Base-by-base conservation (phyloP, 2,329 filamentous ascomycete species). In the Aspergillaceae sp. region DNA sequence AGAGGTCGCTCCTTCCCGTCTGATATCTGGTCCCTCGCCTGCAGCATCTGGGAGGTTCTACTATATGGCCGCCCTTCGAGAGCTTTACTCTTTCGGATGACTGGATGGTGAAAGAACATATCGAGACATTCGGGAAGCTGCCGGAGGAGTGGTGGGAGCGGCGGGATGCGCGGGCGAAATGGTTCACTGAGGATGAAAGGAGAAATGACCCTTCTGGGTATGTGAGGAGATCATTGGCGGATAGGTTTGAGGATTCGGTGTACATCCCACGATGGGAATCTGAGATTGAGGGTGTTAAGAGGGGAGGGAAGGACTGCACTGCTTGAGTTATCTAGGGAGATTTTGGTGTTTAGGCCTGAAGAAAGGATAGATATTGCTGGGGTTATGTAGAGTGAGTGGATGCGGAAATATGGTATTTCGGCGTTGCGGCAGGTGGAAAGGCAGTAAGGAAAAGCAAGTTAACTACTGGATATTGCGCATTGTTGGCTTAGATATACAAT, bases 81-180 rank as follows among this genome's bases (percentile, higher is more conserved):
- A 9, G 26, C 34, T 26, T 26, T 8, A 36, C 26, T n/a, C 9
- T 34, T 3, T 11, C 10, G 0, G 32, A 43, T 8, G 35, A 41
- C 33, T 38, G n/a, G 26, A 32, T 5, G 40, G 43, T 36, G 45
- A 36, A 40, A 32, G 37, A 46, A 35, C 35, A 40, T 26, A 19
- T 26, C n/a, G 37, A 37, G 46, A 42, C 43, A 27, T 10, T n/a
- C 40, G 32, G 30, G 7, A 33, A 4, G 30, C 10, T 33, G 4
- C 30, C 30, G 7, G 30, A 33, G 7, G 30, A 33, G 10, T 33
- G 30, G 30, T 4, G 10, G 30, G 7, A 19, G 4, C 10, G 10
- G 4, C 4, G 3, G 30, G 30, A 33, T 7, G 30, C 30, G 30
- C 4, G 30, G 30, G 3, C 10, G 30, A 10, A 33, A 4, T 33